Percentiles rank a stretch among this genome's conserved stretches.
Conservation (phyloP, 2,329 filamentous ascomycete genomes). For the Sclerotinia borealis region DNA sequence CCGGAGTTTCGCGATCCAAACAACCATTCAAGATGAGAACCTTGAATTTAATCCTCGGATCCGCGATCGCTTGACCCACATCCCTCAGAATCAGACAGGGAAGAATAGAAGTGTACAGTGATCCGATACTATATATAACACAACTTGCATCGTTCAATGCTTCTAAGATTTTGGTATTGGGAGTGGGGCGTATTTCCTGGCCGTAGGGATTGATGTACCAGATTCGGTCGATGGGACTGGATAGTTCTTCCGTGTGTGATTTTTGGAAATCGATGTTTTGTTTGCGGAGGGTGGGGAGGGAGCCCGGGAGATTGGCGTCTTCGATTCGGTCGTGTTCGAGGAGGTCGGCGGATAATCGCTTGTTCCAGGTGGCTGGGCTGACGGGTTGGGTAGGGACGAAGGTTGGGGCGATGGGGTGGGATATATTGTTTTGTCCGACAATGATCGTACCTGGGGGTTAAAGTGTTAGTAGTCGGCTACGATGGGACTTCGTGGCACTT, state of each 20-base stretch:
- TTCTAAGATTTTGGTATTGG: constrained; percentile 74
- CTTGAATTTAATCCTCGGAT: constrained; percentile 45
- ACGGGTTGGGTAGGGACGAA: constrained; percentile 14
- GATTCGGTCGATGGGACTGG: constrained; percentile 69
- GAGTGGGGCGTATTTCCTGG: constrained; percentile 82
- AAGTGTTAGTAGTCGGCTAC: neutral
- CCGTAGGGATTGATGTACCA: constrained; percentile 99
- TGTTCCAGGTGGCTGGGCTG: constrained; percentile 16
- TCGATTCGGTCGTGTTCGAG: constrained; percentile 61
- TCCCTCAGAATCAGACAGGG: constrained; percentile 75
- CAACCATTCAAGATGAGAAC: constrained; percentile 72
- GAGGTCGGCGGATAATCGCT: constrained; percentile 34
- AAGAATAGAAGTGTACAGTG: constrained; percentile 81
- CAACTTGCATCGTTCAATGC: constrained; percentile 59
- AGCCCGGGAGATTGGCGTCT: constrained; percentile 76
- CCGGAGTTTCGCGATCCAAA: constrained; percentile 77
- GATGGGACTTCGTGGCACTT: neutral
- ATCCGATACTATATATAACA: constrained; percentile 90
- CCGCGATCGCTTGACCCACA: constrained; percentile 59
- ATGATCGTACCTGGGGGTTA: constrained; percentile 40
- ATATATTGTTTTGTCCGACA: constrained; percentile 88
- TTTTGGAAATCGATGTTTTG: constrained; percentile 83
- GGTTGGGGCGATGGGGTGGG: constrained; percentile 52
- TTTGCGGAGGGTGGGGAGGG: constrained; percentile 69
- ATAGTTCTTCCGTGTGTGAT: constrained; percentile 64